Evolutionary conservation across 805 yeast genomes (phyloP).

Genomic region (Diddensiella santjacobensis): DNA sequence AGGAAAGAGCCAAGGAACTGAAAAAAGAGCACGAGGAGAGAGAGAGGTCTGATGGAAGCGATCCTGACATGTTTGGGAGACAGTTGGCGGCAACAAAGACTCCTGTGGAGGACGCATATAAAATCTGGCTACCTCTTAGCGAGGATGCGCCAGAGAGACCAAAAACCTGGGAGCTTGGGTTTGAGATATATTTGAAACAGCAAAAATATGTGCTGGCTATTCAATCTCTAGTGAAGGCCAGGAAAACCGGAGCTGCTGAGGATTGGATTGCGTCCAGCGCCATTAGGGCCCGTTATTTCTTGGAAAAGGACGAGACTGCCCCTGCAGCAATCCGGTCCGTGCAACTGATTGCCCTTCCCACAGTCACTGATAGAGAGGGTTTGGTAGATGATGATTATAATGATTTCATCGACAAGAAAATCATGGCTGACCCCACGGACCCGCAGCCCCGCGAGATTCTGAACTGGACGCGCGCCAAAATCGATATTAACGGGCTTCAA

Average conservation of each 20-base stretch:
- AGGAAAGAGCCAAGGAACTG: constrained; percentile 41
- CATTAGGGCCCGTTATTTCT: constrained; percentile 32
- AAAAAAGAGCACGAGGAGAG: constrained; percentile 45
- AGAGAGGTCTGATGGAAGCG: constrained; percentile 26
- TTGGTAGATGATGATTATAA: constrained; percentile 21
- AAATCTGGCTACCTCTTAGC: constrained; percentile 37
- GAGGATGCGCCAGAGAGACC: constrained; percentile 14
- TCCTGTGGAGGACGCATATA: constrained; percentile 43
- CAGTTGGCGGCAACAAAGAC: constrained; percentile 36
- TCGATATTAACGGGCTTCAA: constrained; percentile 14
- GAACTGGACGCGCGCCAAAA: constrained; percentile 29
- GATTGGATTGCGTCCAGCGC: constrained; percentile 33
- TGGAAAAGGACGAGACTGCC: constrained; percentile 37
- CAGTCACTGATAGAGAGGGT: constrained; percentile 21
- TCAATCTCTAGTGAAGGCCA: constrained; percentile 47
- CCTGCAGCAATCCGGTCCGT: constrained; percentile 42
- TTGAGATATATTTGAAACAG: constrained; percentile 41
- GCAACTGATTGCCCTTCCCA: constrained; percentile 19
- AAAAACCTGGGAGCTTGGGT: constrained; percentile 45
- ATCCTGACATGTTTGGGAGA: constrained; percentile 48
- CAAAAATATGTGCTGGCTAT: constrained; percentile 51
- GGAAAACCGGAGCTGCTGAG: constrained; percentile 33
- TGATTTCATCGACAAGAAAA: constrained; percentile 25
- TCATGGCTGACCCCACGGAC: constrained; percentile 18
- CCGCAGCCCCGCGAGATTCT: constrained; percentile 15